Evolutionary conservation across 768 basidiomycete genomes (phyloP).

Genomic region (Boletus tylopilopsis): DNA sequence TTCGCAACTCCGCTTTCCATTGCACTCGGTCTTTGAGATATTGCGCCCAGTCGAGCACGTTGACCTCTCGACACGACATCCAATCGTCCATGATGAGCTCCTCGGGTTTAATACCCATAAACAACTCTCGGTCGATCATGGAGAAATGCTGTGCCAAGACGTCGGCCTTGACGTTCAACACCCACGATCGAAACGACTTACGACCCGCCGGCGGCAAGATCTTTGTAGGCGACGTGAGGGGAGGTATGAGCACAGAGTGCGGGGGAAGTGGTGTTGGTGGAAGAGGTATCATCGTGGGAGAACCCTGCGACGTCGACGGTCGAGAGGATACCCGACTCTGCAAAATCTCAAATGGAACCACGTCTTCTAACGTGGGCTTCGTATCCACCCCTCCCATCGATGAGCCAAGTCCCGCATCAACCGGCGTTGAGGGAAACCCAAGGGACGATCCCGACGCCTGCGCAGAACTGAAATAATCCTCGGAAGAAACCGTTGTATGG

Average conservation of each 20-base stretch:
- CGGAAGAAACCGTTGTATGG: constrained; percentile 20
- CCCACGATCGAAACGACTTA: constrained; percentile 65
- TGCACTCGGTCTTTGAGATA: constrained; percentile 73
- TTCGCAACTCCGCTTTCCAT: constrained; percentile 60
- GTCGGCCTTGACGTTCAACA: constrained; percentile 59
- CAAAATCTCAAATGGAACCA: constrained; percentile 62
- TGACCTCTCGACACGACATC: constrained; percentile 56
- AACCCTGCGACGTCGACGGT: constrained; percentile 33
- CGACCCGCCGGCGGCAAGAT: constrained; percentile 36
- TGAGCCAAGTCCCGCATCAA: constrained; percentile 19
- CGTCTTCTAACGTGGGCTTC: constrained; percentile 57
- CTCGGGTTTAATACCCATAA: constrained; percentile 81
- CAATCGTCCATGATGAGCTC: constrained; percentile 78
- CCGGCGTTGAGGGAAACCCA: constrained; percentile 15
- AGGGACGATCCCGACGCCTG: constrained; percentile 12
- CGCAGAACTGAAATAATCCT: constrained; percentile 23
- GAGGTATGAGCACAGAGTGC: neutral
- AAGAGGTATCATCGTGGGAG: constrained; percentile 16
- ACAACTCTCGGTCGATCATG: constrained; percentile 86
- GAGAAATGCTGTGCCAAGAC: constrained; percentile 73
- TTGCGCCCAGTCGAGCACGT: constrained; percentile 79
- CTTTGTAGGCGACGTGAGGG: constrained; percentile 31
- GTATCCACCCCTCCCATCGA: constrained; percentile 36
- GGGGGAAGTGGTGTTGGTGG: neutral
- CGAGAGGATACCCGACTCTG: constrained; percentile 50